phyloP scores from a whole-genome alignment of 2,329 filamentous ascomycete genomes.

The Cladobotryum protrusum region DNA sequence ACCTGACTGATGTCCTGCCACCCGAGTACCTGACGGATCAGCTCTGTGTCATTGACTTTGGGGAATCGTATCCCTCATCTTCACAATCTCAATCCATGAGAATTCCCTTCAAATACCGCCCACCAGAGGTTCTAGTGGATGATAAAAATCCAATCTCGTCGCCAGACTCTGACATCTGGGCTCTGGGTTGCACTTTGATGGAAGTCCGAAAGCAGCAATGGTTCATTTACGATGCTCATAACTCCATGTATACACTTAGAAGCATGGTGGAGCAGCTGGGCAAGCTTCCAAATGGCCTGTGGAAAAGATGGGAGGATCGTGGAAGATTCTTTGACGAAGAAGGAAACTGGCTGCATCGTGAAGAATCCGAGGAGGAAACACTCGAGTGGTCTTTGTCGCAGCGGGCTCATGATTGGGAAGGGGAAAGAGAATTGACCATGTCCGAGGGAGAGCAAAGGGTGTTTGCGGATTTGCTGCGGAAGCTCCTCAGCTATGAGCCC shows the following conservation, averaged over 20 bases:
- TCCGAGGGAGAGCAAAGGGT: slow-evolving; percentile 15
- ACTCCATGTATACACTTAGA: slow-evolving; percentile 22
- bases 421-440: not conserved
- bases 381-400: not conserved
- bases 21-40: slow-evolving; percentile 12
- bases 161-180: slow-evolving; percentile 24
- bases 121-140: slow-evolving; percentile 20
- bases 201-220: slow-evolving; percentile 25
- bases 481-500: slow-evolving; percentile 17
- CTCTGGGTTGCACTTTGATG: slow-evolving; percentile 28
- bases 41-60: slow-evolving; percentile 21
- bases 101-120: slow-evolving; percentile 23
- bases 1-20: not conserved
- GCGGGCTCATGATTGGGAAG: not conserved
- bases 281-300: slow-evolving; percentile 25
- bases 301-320: slow-evolving; percentile 23
- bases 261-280: slow-evolving; percentile 25
- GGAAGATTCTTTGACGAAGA: slow-evolving; percentile 19
- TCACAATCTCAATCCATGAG: slow-evolving; percentile 17
- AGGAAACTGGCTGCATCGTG: not conserved
- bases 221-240: slow-evolving; percentile 24
- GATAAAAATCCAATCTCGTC: slow-evolving; percentile 16
- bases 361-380: not conserved
- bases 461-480: slow-evolving; percentile 20
- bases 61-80: slow-evolving; percentile 15